Evolutionary conservation across 768 basidiomycete genomes (phyloP), one percentile per base, ranked within the genome.

Genomic region (Saitozyma podzolica): DNA sequence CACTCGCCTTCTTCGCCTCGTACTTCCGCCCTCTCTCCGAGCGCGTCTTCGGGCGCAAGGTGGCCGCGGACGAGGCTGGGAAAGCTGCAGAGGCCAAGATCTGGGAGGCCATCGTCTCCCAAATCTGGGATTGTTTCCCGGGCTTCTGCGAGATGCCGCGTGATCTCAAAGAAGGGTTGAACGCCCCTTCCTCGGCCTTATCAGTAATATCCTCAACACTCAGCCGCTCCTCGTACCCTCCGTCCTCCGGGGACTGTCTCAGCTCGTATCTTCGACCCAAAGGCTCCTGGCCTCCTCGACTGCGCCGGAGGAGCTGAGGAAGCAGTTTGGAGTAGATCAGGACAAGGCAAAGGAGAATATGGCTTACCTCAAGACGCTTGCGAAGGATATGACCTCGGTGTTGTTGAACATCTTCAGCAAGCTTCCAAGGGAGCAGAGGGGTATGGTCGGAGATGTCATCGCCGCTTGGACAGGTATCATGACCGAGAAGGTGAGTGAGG

Each of bases 391-490:
- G 89, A 85, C 98, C 41, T 88, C 92, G 0, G 92, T 98, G 6
- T 83, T 96, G 50, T 93, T 98, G 83, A 99, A 99, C 76, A 88
- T 99, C n/a, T 98, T 95, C 80, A 85, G 89, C 61, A 91, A 85
- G 63, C 86, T 90, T 40, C 85, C 84, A n/a, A 84, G 86, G 54
- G 92, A 96, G 65, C 80, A 76, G 40, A 83, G 89, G 56, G 86
- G 87, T 8, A 83, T 87, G 81, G 87, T 97, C 14, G 91, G 93
- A 17, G 92, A 93, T 58, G 91, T 91, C 50, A 90, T 98, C 71
- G 85, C 83, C 13, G 83, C 84, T n/a, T 99, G 94, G 91, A 84
- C 89, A 42, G 84, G 84, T 7, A 88, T 98, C 63, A 88, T 92
- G 41, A 86, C 85, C 19, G 84, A 88, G 60, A 77, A 85, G 82